These are phyloP conservation scores for Musa itinerans DNA, from an alignment of 176 grass and related monocot species.

Conservation along the genomic window DNA sequence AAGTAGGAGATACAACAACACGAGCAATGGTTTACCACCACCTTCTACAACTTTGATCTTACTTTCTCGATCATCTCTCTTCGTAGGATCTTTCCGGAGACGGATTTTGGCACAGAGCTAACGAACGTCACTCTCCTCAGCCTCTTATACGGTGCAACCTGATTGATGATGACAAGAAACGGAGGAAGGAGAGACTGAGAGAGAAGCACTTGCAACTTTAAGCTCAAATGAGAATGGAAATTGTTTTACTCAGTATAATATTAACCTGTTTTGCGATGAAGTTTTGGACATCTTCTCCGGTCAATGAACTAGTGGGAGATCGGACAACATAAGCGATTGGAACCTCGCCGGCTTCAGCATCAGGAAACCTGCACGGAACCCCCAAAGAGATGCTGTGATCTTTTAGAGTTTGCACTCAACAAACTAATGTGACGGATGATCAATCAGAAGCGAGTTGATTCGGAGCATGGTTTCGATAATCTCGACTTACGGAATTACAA, in stretches of 20 bases:
- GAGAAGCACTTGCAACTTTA: not conserved
- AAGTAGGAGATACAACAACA: too few relatives aligned
- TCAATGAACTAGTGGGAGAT: slow-evolving; percentile 58
- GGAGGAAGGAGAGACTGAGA: not conserved
- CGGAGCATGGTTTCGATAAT: not conserved
- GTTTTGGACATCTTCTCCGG: slow-evolving; percentile 59
- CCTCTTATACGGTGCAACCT: slow-evolving; percentile 79
- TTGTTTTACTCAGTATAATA: not conserved
- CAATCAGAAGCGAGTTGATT: not conserved
- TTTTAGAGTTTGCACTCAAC: too few relatives aligned
- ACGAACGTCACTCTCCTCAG: slow-evolving; percentile 73
- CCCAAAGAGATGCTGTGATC: not conserved
- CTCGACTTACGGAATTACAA: slow-evolving; percentile 82
- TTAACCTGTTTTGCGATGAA: slow-evolving; percentile 81
- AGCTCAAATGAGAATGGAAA: not conserved
- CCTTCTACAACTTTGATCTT: slow-evolving; percentile 62
- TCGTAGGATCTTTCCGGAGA: slow-evolving; percentile 67
- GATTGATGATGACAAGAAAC: slow-evolving; percentile 5
- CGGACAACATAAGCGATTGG: slow-evolving; percentile 75
- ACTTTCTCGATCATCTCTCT: slow-evolving; percentile 68
- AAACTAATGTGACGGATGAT: not conserved
- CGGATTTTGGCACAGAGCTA: slow-evolving; percentile 63
- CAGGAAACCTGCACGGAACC: slow-evolving; percentile 51
- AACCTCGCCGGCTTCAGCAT: slow-evolving; percentile 90
- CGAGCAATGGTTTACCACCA: not conserved